Evolutionary conservation across 2,329 filamentous ascomycete species (phyloP).

Genomic region (Fusarium beomiforme): DNA sequence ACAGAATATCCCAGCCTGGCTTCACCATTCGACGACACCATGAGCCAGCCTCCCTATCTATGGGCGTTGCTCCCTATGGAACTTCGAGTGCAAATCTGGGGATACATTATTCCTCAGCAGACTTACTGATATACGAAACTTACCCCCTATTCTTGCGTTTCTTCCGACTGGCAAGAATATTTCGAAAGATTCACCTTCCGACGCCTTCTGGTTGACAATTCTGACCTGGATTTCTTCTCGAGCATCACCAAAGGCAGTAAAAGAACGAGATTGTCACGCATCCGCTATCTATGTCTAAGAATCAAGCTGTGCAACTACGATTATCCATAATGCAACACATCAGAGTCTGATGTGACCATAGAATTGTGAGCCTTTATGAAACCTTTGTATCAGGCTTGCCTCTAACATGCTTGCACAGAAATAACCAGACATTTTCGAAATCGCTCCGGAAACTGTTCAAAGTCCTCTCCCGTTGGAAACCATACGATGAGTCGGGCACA

Average conservation of each 20-base stretch:
- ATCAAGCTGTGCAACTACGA: not conserved
- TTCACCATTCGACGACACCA: rapidly evolving
- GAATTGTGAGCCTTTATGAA: not conserved
- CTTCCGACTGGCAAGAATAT: not conserved
- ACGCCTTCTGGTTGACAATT: not conserved
- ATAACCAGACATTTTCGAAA: not conserved
- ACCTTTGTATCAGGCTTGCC: rapidly evolving
- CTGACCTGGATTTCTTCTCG: rapidly evolving
- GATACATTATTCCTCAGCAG: not conserved
- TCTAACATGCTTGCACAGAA: rapidly evolving
- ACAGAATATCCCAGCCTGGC: rapidly evolving
- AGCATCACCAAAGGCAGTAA: rapidly evolving
- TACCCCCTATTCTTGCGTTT: rapidly evolving
- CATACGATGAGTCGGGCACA: rapidly evolving
- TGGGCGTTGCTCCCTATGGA: not conserved
- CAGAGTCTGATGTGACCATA: not conserved
- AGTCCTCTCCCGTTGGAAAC: rapidly evolving
- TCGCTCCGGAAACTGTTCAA: rapidly evolving
- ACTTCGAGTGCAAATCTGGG: not conserved
- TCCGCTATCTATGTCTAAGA: not conserved
- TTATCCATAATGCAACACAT: not conserved
- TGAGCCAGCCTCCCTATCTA: rapidly evolving
- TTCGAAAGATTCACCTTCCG: not conserved
- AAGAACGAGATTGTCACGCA: not conserved
- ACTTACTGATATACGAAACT: rapidly evolving